Conservation (phyloP, 306 rosid species). For the Acacia melanoxylon region DNA sequence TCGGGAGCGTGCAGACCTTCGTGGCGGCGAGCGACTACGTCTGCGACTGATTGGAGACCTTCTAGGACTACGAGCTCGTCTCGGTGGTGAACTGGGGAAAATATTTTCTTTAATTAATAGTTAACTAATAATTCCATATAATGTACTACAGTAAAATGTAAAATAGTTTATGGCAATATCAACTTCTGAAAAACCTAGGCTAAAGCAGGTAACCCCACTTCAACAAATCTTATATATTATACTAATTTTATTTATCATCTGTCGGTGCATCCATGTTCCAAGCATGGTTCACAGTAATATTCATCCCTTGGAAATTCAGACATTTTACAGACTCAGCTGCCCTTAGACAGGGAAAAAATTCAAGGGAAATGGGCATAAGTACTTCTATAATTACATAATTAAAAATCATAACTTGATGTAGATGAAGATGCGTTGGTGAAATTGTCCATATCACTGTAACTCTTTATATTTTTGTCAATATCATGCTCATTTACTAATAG, state of each 20-base stretch:
- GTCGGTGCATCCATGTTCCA: background rate
- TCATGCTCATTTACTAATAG: background rate
- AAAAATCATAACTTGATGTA: background rate
- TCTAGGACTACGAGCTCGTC: conserved; percentile 91
- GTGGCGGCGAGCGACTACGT: conserved; percentile 87
- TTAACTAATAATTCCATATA: conserved; percentile 16
- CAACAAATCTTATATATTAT: background rate
- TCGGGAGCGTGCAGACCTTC: conserved; percentile 82
- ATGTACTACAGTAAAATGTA: background rate
- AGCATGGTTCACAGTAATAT: background rate
- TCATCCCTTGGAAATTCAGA: background rate
- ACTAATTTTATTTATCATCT: background rate
- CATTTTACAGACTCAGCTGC: background rate
- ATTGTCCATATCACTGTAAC: background rate
- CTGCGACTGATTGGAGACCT: conserved; percentile 87
- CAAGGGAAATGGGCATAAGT: background rate
- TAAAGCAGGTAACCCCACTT: background rate
- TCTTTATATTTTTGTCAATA: background rate
- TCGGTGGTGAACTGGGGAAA: conserved; percentile 71
- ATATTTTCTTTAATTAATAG: conserved; percentile 13
- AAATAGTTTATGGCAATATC: background rate
- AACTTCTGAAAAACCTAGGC: background rate
- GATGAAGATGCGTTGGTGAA: background rate
- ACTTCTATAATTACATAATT: background rate
- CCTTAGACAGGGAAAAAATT: background rate